Base-by-base conservation (phyloP, 805 yeast species). In the Yamadazyma olivae region DNA sequence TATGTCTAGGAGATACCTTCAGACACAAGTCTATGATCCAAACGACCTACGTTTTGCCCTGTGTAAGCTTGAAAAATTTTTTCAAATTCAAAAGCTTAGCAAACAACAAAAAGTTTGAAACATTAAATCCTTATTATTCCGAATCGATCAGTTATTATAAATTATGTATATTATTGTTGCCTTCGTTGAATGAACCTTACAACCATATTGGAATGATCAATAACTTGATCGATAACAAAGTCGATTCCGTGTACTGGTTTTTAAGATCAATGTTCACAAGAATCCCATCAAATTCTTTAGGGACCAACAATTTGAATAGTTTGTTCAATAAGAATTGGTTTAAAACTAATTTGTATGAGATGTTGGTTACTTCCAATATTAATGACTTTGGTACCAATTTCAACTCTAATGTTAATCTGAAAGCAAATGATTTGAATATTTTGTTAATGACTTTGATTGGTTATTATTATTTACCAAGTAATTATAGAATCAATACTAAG, bases 161-260 rank as follows among this genome's bases (percentile, higher is more conserved):
- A 32, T 54, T 67, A 30, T 79, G 87, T 14, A 71, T 77, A 21
- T 50, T 75, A 18, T 57, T 83, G 14, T 54, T 81, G 18, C 90
- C 91, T 1, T 75, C 86, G 0, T 65, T 80, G 38, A 84, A 84
- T 35, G 89, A 81, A 48, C 81, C 78, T 19, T 75, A 75, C 46
- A 77, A 77, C 45, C 80, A 77, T 45, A 67, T 76, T 32, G 85
- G 81, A 3, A 71, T 66, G 51, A 61, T 68, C 16, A 44, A 49
- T 41, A 66, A 67, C 40, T 33, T 54, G n/a, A 39, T 64, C 32
- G 73, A 68, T 37, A 74, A 72, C 41, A 68, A 67, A 35, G 69
- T 61, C 39, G 59, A 60, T 32, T 75, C 79, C 17, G 62, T 70
- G 26, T 68, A 75, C 41, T 75, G 78, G 64, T 72, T 76, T 35